These are phyloP conservation scores for Luffa acutangula DNA, from an alignment of 306 rosid species.

Conservation along the genomic window DNA sequence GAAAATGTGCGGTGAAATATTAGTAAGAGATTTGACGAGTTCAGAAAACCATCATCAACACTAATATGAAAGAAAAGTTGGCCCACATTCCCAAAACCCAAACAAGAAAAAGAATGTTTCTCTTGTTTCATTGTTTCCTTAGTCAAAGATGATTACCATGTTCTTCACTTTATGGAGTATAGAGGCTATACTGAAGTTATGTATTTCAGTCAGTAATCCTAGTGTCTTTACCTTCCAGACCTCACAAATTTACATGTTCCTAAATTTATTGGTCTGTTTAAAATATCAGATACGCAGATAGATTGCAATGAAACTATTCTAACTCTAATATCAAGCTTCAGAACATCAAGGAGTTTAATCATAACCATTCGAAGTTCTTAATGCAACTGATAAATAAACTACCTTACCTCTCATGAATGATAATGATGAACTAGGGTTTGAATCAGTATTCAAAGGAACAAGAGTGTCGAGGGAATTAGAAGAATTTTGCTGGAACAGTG, in stretches of 20 bases:
- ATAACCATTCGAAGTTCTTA: background rate
- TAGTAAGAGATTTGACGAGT: background rate
- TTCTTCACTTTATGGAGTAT: background rate
- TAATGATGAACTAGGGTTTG: slow-evolving; percentile 77
- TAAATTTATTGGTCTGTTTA: background rate
- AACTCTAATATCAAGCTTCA: background rate
- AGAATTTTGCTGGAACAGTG: slow-evolving; percentile 58
- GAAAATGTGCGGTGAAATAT: background rate
- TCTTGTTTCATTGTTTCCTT: background rate
- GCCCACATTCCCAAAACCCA: background rate
- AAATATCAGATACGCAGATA: background rate
- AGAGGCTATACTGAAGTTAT: background rate
- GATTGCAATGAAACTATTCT: background rate
- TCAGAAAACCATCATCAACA: background rate
- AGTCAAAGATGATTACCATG: background rate
- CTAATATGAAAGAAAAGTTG: background rate
- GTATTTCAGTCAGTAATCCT: background rate
- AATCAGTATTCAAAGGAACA: slow-evolving; percentile 57
- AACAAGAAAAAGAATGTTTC: background rate
- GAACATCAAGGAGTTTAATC: background rate
- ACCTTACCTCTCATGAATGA: slow-evolving; percentile 84
- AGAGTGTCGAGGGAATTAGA: slow-evolving; percentile 67
- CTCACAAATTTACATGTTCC: background rate
- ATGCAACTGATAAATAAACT: background rate
- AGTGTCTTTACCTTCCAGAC: background rate